Evolutionary conservation across 805 yeast genomes (phyloP).

Genomic region (Metschnikowia continentalis): DNA sequence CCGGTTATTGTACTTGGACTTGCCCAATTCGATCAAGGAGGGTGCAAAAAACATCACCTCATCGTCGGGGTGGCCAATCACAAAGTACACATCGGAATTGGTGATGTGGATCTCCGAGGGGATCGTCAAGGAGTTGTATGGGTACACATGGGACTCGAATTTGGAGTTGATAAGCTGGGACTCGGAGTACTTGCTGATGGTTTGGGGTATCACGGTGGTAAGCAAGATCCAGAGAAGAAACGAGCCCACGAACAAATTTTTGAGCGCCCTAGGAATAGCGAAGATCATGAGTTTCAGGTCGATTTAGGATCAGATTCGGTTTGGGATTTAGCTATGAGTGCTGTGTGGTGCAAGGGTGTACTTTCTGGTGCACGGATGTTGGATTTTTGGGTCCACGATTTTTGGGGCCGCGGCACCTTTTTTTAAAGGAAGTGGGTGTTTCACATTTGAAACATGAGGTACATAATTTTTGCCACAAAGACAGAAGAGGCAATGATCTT

Average conservation of each 20-base stretch:
- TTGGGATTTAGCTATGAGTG: not conserved
- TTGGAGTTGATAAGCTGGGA: constrained; percentile 24
- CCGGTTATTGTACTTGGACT: constrained; percentile 44
- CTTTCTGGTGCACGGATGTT: not conserved
- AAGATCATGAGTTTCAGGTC: constrained; percentile 8
- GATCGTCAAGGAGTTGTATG: constrained; percentile 34
- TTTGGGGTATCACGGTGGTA: constrained; percentile 40
- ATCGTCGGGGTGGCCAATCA: constrained; percentile 97
- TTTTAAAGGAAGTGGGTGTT: not conserved
- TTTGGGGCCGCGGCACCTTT: not conserved
- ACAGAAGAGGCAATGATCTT: not conserved
- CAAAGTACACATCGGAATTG: constrained; percentile 41
- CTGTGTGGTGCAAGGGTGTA: not conserved
- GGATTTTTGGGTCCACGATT: not conserved
- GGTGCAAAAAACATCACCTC: constrained; percentile 98
- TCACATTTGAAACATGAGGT: not conserved
- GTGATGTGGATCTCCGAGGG: constrained; percentile 31
- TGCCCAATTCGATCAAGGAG: constrained; percentile 49
- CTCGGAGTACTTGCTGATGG: constrained; percentile 25
- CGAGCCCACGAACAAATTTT: constrained; percentile 19
- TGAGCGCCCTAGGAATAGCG: constrained; percentile 8
- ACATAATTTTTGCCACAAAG: not conserved
- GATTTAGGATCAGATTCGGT: not conserved
- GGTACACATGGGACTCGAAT: constrained; percentile 24
- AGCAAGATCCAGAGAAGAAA: constrained; percentile 36